These are phyloP conservation scores for Pseudocercospora crystallina DNA, from an alignment of 2,329 filamentous ascomycete species.

Conservation along the genomic window DNA sequence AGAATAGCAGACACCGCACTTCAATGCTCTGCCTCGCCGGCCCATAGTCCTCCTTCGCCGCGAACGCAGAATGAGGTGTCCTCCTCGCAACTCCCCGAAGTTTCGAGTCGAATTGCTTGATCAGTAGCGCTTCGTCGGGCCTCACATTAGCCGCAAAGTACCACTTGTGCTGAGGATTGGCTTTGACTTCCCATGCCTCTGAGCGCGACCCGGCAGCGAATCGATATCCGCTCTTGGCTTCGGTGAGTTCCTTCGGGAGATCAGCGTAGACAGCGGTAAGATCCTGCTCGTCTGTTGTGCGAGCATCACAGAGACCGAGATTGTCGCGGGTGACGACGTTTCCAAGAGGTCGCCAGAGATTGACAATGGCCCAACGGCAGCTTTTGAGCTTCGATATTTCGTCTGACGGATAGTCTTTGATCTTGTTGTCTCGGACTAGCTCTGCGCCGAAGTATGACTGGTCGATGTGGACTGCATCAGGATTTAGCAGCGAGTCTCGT, in stretches of 20 bases:
- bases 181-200: conserved; percentile 1
- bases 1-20: conserved; percentile 1
- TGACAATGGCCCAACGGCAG: conserved; percentile 6
- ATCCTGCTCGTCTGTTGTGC: neutral
- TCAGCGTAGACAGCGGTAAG: neutral
- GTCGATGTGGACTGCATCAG: conserved; percentile 5
- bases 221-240: conserved; percentile 1
- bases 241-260: neutral
- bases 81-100: neutral
- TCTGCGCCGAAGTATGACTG: conserved; percentile 9
- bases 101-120: neutral
- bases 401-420: too few relatives aligned
- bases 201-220: conserved; percentile 5
- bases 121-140: neutral
- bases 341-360: conserved; percentile 3
- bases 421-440: neutral
- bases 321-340: conserved; percentile 1
- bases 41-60: neutral
- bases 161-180: neutral
- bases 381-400: neutral
- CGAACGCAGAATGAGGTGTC: neutral
- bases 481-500: too few relatives aligned
- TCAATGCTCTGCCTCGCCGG: neutral
- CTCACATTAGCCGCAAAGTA: neutral
- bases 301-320: conserved; percentile 2